Percentiles rank a stretch among this genome's conserved stretches.
phyloP scores from a whole-genome alignment of 176 grass and related monocot species.

The Triticum dicoccoides region DNA sequence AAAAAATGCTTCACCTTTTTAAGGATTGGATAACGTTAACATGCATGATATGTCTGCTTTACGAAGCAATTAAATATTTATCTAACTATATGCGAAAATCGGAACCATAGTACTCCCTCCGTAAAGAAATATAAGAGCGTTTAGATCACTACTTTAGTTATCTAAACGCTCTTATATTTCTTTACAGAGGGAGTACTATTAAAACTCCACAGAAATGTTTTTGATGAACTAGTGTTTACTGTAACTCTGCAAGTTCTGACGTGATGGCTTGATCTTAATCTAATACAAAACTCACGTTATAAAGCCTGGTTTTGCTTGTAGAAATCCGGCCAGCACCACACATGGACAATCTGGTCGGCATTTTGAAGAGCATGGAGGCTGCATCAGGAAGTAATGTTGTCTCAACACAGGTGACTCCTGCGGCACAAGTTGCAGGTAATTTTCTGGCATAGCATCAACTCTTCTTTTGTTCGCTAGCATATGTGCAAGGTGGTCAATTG shows the following conservation, averaged over 20 bases:
- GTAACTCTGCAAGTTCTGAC: not conserved
- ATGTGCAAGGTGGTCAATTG: not conserved
- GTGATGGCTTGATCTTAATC: not conserved
- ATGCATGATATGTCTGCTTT: not conserved
- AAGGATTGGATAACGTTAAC: not conserved
- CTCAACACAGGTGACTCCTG: slow-evolving; percentile 50
- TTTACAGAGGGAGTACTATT: not conserved
- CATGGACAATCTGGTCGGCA: slow-evolving; percentile 82
- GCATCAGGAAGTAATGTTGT: slow-evolving; percentile 48
- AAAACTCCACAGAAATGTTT: not conserved
- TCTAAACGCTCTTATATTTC: too few species aligned
- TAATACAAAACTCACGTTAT: not conserved
- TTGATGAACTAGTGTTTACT: not conserved
- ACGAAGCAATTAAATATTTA: not conserved
- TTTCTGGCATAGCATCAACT: not conserved
- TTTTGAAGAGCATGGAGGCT: slow-evolving; percentile 90
- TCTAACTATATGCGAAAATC: not conserved
- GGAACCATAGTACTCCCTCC: too few species aligned
- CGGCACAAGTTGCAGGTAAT: slow-evolving; percentile 40
- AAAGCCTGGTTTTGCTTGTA: slow-evolving; percentile 34
- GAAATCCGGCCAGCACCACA: slow-evolving; percentile 74
- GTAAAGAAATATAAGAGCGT: too few species aligned
- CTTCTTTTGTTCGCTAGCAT: not conserved
- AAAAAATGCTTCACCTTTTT: not conserved
- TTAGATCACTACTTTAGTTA: too few species aligned